Evolutionary conservation across 108 stramenopile species (phyloP), one percentile per base, ranked within the genome.

Genomic region (Pseudonitzschia pungens): DNA sequence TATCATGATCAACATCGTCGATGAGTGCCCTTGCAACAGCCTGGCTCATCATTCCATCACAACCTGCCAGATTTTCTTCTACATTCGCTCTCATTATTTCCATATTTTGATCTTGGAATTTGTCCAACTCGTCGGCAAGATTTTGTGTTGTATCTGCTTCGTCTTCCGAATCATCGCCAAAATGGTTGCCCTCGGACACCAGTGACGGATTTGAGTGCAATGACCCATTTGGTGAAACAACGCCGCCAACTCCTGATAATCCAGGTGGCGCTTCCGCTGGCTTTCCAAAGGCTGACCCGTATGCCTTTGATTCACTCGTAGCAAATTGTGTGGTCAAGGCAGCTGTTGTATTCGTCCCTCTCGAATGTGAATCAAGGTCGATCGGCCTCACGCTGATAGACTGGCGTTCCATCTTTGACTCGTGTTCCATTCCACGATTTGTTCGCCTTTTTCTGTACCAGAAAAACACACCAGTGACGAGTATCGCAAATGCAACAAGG

Each of bases 1-100:
- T 40, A 54, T 77, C 66, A 52, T 51, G 51, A 41, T 91, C 88
- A 28, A 88, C 82, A 20, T 83, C 81, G 50, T 86, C 90, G 71
- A 93, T 89, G 24, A 93, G 70, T 1, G 90, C 92, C 48, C 80
- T 78, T 22, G 90, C 89, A 68, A 93, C 75, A 27, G 92, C 92
- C 58, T 88, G 75, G 53, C 87, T 94, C 85, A 94, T 84, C 84
- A 94, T 94, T 0, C 93, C 88, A 42, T 94, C 89, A 41, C 85
- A 86, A 28, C 84, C 86, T 7, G 79, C 43, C 3, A 90, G 58
- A 27, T 77, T 78, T 36, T 79, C 87, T 70, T 90, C 90, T 9
- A 94, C 81, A n/a, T 83, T 83, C 18, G 82, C 73, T 52, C 89
- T 73, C 81, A 91, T 83, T 45, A 82, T 73, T 73, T 93, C 92